Conservation (phyloP, 495 filamentous ascomycete genomes). For the Cladorrhinum samala region DNA sequence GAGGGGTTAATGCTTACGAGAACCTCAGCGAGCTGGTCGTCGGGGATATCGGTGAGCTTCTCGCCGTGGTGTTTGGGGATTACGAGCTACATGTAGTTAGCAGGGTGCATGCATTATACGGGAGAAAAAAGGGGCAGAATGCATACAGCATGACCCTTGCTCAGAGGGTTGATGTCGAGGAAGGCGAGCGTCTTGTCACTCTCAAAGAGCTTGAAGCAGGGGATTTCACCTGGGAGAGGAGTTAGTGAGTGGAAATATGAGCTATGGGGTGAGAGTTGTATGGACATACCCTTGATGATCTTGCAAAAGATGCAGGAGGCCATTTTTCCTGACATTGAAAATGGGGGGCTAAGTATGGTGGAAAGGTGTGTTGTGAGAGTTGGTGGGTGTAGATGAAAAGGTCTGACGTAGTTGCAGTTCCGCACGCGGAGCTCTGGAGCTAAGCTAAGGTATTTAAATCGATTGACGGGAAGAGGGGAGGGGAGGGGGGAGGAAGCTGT, state of each 20-base stretch:
- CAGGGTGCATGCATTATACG: background rate
- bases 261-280: conserved; percentile 2
- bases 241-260: conserved; percentile 12
- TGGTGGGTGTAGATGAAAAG: conserved; percentile 1
- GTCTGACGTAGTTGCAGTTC: background rate
- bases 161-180: conserved; percentile 89
- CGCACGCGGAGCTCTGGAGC: background rate
- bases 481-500: too few relatives aligned
- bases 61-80: conserved; percentile 95
- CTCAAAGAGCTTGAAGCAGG: conserved; percentile 91
- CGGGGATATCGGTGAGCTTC: conserved; percentile 89
- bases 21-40: conserved; percentile 78
- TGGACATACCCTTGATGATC: conserved; percentile 78
- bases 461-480: too few relatives aligned
- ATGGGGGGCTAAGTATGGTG: background rate
- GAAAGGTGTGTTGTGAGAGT: background rate
- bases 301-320: conserved; percentile 92
- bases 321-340: conserved; percentile 29
- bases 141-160: conserved; percentile 70
- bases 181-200: conserved; percentile 90
- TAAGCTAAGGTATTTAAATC: conserved; percentile 1
- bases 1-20: conserved; percentile 47
- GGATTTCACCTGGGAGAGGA: conserved; percentile 69
- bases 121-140: background rate
- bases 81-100: conserved; percentile 59